These are phyloP conservation scores for Hansfordia pulvinata DNA, from an alignment of 2,329 filamentous ascomycete species.

Conservation along the genomic window DNA sequence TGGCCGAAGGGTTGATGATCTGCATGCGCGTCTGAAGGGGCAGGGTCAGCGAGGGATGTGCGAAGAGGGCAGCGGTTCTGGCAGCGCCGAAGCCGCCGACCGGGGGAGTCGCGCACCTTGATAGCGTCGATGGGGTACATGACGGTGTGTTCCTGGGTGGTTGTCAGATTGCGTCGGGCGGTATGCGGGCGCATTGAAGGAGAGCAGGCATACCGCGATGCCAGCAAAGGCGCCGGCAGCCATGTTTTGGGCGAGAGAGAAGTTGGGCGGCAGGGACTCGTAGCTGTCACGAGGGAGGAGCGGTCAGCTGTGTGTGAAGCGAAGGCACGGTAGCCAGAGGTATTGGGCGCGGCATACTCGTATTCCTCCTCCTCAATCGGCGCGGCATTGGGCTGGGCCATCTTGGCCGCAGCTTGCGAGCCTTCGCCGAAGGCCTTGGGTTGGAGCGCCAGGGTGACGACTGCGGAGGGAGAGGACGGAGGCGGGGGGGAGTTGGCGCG, in stretches of 20 bases:
- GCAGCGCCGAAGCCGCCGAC: too few relatives aligned
- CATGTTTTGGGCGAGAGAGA: conserved; percentile 91
- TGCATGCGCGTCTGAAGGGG: conserved; percentile 82
- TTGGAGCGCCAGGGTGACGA: conserved; percentile 51
- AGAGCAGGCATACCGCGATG: conserved; percentile 83
- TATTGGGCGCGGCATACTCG: conserved; percentile 16
- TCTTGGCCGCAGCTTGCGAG: conserved; percentile 53
- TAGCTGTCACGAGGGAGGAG: conserved; percentile 38
- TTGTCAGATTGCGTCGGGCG: too few relatives aligned
- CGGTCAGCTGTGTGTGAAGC: conserved; percentile 1
- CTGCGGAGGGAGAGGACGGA: conserved; percentile 8
- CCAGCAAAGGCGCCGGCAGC: conserved; percentile 90
- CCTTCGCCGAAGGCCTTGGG: conserved; percentile 46
- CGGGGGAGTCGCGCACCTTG: conserved; percentile 49
- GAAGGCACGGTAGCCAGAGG: background rate
- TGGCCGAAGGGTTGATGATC: conserved; percentile 72
- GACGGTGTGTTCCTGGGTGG: conserved; percentile 87
- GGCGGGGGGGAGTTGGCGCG: conserved; percentile 15
- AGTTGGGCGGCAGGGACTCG: conserved; percentile 87
- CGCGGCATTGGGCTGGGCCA: conserved; percentile 55
- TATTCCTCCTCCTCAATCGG: conserved; percentile 54
- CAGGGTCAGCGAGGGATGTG: conserved; percentile 8
- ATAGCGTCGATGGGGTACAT: conserved; percentile 99
- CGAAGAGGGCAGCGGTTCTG: too few relatives aligned
- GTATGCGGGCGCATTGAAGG: conserved; percentile 4